A percentile compares a stretch with the other conserved stretches of the same genome.
phyloP scores from a whole-genome alignment of 306 rosid genomes.

The Hippophae gyantsensis region DNA sequence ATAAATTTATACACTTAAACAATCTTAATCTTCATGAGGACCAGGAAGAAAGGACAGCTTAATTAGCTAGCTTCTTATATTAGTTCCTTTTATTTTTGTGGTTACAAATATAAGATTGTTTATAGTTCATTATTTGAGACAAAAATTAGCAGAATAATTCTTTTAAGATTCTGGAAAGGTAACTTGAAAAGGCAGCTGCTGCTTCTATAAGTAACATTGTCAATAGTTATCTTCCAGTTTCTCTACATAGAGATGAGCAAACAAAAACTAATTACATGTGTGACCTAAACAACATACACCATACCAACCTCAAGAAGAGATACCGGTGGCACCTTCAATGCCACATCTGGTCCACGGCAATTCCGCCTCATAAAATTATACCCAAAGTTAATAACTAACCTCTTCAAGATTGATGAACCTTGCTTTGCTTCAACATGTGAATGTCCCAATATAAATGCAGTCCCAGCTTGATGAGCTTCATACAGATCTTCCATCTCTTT shows the following conservation, averaged over 20 bases:
- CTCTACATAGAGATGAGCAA: not conserved
- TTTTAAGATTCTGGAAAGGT: too few relatives aligned
- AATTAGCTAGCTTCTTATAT: too few relatives aligned
- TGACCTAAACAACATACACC: conserved; percentile 71
- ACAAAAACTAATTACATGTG: conserved; percentile 27
- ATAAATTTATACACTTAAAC: too few relatives aligned
- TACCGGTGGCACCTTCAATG: conserved; percentile 85
- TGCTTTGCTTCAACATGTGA: conserved; percentile 80
- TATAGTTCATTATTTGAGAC: too few relatives aligned
- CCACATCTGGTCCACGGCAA: conserved; percentile 84
- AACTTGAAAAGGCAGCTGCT: too few relatives aligned
- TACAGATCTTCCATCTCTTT: conserved; percentile 73
- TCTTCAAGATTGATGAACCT: conserved; percentile 65
- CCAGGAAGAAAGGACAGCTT: too few relatives aligned
- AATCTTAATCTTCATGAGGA: too few relatives aligned
- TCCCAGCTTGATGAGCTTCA: conserved; percentile 72
- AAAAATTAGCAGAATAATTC: too few relatives aligned
- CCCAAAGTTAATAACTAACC: conserved; percentile 70
- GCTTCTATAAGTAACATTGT: too few relatives aligned
- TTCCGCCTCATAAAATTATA: conserved; percentile 79
- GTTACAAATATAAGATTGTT: too few relatives aligned
- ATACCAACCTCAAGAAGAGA: conserved; percentile 95
- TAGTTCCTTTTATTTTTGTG: too few relatives aligned
- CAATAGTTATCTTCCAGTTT: too few relatives aligned
- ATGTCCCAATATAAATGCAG: conserved; percentile 84